Evolutionary conservation across 106 monocot genomes (phyloP).

Genomic region (Allium sativum): DNA sequence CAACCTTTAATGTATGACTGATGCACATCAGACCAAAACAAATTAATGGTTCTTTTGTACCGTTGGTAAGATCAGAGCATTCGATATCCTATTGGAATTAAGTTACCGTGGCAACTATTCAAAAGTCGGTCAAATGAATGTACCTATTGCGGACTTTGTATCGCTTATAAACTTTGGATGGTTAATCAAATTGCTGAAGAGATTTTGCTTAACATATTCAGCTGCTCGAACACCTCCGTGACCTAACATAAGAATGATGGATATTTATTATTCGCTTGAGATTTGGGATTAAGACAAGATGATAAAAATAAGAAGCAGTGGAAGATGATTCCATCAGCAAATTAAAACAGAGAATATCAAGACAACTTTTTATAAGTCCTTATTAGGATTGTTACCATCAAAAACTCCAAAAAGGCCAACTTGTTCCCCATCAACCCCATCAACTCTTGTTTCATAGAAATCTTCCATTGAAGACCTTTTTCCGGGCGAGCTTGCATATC

Average conservation of each 20-base stretch:
- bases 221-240: conserved; percentile 29
- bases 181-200: conserved; percentile 30
- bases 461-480: conserved; percentile 58
- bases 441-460: conserved; percentile 46
- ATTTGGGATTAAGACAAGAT: not conserved
- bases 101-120: not conserved
- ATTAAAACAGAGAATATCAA: not conserved
- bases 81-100: not conserved
- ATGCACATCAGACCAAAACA: too few species aligned
- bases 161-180: conserved; percentile 25
- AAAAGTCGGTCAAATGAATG: not conserved
- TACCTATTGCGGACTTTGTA: conserved; percentile 33
- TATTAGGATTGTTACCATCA: conserved; percentile 21
- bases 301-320: not conserved
- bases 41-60: not conserved
- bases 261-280: not conserved
- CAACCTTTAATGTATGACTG: too few species aligned
- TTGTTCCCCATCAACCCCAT: conserved; percentile 33
- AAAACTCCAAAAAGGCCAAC: conserved; percentile 57
- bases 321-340: not conserved
- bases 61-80: not conserved
- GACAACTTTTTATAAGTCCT: too few species aligned
- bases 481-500: conserved; percentile 46
- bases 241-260: conserved; percentile 6
- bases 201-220: conserved; percentile 35